These are phyloP conservation scores for Fusarium sp. DNA, from an alignment of 2,329 filamentous ascomycete species.

Conservation along the genomic window DNA sequence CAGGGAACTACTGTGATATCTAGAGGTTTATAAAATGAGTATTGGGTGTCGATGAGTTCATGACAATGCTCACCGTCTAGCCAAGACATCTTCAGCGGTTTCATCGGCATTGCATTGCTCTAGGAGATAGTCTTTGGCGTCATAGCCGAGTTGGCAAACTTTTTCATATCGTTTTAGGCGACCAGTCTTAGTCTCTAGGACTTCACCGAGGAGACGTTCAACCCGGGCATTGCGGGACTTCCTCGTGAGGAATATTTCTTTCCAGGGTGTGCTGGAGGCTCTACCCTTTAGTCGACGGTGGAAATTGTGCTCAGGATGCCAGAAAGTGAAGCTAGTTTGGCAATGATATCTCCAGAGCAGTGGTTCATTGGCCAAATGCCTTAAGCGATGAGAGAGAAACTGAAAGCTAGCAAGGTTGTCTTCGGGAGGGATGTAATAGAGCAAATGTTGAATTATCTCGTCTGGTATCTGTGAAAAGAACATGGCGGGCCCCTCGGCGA, in stretches of 20 bases:
- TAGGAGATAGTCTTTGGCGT: slow-evolving; percentile 87
- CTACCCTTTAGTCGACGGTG: slow-evolving; percentile 63
- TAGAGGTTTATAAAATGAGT: slow-evolving; percentile 47
- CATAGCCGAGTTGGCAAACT: slow-evolving; percentile 80
- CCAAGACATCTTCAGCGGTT: slow-evolving; percentile 77
- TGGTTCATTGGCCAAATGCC: slow-evolving; percentile 74
- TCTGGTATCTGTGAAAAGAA: slow-evolving; percentile 72
- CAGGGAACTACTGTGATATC: slow-evolving; percentile 79
- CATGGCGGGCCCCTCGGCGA: slow-evolving; percentile 44
- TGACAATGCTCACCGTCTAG: slow-evolving; percentile 69
- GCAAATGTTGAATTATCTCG: slow-evolving; percentile 85
- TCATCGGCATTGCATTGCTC: slow-evolving; percentile 70
- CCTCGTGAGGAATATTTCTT: slow-evolving; percentile 70
- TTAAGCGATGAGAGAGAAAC: slow-evolving; percentile 70
- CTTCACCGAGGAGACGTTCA: slow-evolving; percentile 69
- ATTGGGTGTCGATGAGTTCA: slow-evolving; percentile 15
- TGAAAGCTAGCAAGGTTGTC: slow-evolving; percentile 63
- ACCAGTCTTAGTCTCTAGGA: slow-evolving; percentile 76
- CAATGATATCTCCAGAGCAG: slow-evolving; percentile 87
- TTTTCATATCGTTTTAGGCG: slow-evolving; percentile 76
- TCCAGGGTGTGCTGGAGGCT: slow-evolving; percentile 77
- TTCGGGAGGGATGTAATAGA: slow-evolving; percentile 70
- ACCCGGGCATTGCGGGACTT: slow-evolving; percentile 63
- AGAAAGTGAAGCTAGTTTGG: slow-evolving; percentile 74
- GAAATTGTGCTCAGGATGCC: slow-evolving; percentile 75